Evolutionary conservation across 2,329 filamentous ascomycete species (phyloP).

Genomic region (Calonectria honghensis): DNA sequence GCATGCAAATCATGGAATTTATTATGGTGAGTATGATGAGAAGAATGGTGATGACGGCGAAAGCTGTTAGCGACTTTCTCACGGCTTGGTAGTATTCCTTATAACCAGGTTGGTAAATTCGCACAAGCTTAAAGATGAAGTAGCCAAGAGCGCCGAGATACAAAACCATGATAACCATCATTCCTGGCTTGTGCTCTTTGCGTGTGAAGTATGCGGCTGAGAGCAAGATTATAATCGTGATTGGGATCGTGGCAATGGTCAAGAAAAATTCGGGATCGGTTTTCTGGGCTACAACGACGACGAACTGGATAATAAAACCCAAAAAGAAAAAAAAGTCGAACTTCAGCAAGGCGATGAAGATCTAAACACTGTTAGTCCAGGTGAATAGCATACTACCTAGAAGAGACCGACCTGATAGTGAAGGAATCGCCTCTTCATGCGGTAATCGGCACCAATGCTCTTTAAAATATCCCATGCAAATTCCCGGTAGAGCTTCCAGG

Average conservation of each 20-base stretch:
- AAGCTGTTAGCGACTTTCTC: conserved; percentile 90
- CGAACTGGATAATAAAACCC: conserved; percentile 97
- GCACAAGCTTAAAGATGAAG: conserved; percentile 98
- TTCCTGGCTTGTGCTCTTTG: conserved; percentile 86
- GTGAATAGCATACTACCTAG: background rate
- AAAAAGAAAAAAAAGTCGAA: conserved; percentile 99
- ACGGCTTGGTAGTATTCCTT: conserved; percentile 82
- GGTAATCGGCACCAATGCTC: conserved; percentile 96
- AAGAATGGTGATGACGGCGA: conserved; percentile 93
- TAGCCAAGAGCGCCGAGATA: conserved; percentile 94
- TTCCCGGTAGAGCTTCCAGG: conserved; percentile 98
- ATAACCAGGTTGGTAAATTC: conserved; percentile 87
- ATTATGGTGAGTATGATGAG: conserved; percentile 91
- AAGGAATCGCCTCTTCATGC: conserved; percentile 97
- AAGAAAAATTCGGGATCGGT: conserved; percentile 86
- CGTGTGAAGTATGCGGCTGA: conserved; percentile 91
- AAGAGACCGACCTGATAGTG: conserved; percentile 86
- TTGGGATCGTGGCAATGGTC: conserved; percentile 90
- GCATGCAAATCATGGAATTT: conserved; percentile 90
- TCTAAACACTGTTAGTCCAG: conserved; percentile 70
- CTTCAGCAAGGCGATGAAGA: conserved; percentile 97
- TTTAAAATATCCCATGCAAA: conserved; percentile 99
- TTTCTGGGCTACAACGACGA: conserved; percentile 87
- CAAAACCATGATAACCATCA: conserved; percentile 85
- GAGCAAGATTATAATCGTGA: conserved; percentile 92